Evolutionary conservation across 2,329 filamentous ascomycete genomes (phyloP).

Genomic region (Pseudocercospora macadamiae): DNA sequence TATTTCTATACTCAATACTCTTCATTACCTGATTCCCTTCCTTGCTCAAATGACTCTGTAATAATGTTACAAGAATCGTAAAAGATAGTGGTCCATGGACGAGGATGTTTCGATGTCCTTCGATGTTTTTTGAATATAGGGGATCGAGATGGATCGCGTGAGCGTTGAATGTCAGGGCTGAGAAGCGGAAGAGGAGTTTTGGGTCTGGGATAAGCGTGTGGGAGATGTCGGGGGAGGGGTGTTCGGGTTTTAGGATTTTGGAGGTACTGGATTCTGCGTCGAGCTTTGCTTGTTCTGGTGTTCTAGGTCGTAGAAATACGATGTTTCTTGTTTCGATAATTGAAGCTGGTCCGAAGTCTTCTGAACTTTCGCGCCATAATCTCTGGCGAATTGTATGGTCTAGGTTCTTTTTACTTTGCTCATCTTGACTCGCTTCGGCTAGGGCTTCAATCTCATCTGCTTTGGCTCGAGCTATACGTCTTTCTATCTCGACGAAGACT

Average conservation of each 20-base stretch:
- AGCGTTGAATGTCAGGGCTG: conserved; percentile 87
- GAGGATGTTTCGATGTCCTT: conserved; percentile 74
- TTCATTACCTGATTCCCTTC: conserved; percentile 48
- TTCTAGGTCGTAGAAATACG: conserved; percentile 63
- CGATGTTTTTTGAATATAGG: conserved; percentile 67
- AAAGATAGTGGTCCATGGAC: conserved; percentile 87
- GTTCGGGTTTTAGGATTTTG: conserved; percentile 51
- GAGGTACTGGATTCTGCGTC: conserved; percentile 34
- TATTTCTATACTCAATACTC: conserved; percentile 75
- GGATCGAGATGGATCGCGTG: conserved; percentile 87
- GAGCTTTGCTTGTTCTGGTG: conserved; percentile 41
- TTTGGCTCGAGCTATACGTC: conserved; percentile 47
- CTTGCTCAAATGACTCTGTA: conserved; percentile 58
- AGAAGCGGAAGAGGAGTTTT: conserved; percentile 83
- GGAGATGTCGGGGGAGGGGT: conserved; percentile 54
- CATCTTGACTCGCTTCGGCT: conserved; percentile 44
- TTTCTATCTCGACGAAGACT: conserved; percentile 64
- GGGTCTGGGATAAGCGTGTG: conserved; percentile 67
- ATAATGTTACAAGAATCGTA: conserved; percentile 71
- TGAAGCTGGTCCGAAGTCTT: conserved; percentile 46
- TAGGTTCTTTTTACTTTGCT: conserved; percentile 32
- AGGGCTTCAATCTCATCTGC: conserved; percentile 35
- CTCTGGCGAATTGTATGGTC: conserved; percentile 44
- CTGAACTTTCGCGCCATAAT: conserved; percentile 49
- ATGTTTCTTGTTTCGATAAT: conserved; percentile 64